Base-by-base conservation (phyloP, 2,329 filamentous ascomycete species). In the Hymenoscyphus infarciens region DNA sequence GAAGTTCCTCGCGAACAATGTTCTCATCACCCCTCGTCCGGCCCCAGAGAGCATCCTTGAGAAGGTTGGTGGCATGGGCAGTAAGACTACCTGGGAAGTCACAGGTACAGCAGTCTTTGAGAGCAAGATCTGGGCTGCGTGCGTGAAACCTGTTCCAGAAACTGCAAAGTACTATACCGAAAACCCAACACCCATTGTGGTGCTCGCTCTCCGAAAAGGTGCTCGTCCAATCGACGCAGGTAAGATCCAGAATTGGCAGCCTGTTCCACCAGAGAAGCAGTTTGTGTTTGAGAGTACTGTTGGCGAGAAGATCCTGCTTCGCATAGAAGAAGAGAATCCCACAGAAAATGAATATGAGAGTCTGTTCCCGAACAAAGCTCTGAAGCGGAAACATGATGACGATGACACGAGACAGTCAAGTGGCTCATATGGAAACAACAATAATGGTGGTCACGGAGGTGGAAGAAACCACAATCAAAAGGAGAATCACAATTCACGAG, bases 1-100 rank as follows among this genome's bases (percentile, higher is more conserved):
- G 67, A 92, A 91, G 67, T 85, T 87, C 65, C 87, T 97, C 70
- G 93, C 89, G 55, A 97, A 96, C 77, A 94, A 89, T 75, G 93
- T 99, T 69, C 83, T 97, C 71, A 98, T 99, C 73, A 90, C 89
- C 42, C 88, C 92, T 1, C 87, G 90, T 11, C 87, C 89, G 0
- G 91, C 89, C 57, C 86, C 89, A 2, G 81, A 83, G 58, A 84
- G 82, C 67, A 88, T 96, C 25, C 79, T 97, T 35, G 84, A 90
- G 59, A 95, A 92, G 75, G 89, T 95, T 11, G 95, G 95, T 52
- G 94, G 94, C 31, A 86, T 97, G 72, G 92, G 92, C 38, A 87
- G 85, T 70, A 94, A 89, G 76, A 83, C 96, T 77, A 86, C 80
- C 49, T 99, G 94, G 92, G 86, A 91, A 74, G 88, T 97, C 4